Evolutionary conservation across 306 rosid species (phyloP).

Genomic region (Canavalia gladiata): DNA sequence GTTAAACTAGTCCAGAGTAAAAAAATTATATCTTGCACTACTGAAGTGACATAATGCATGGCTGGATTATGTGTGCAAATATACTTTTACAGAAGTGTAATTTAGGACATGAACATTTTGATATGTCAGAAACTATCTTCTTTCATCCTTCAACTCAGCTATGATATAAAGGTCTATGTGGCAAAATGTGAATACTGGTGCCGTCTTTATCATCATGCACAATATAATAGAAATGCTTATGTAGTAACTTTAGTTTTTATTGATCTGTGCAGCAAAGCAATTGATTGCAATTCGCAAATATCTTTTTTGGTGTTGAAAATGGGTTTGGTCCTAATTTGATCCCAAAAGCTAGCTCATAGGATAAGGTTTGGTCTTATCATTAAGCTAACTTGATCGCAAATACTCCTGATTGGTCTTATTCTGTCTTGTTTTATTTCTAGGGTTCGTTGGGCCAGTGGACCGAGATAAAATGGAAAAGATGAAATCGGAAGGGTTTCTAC

Average conservation of each 20-base stretch:
- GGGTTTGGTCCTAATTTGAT: too few species aligned
- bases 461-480: too few species aligned
- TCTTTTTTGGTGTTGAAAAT: too few species aligned
- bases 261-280: neutral
- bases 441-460: too few species aligned
- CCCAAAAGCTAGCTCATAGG: too few species aligned
- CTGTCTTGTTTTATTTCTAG: too few species aligned
- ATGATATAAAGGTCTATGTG: constrained; percentile 16
- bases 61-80: neutral
- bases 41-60: neutral
- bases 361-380: too few species aligned
- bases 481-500: neutral
- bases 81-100: neutral
- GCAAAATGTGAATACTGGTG: neutral
- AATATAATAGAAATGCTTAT: neutral
- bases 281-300: constrained; percentile 29
- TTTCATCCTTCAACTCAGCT: too few species aligned
- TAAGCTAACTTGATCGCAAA: too few species aligned
- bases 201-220: neutral
- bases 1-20: neutral
- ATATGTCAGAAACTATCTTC: neutral
- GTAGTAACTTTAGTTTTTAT: neutral
- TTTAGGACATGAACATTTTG: neutral
- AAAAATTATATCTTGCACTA: constrained; percentile 18
- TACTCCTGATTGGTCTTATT: too few species aligned